Evolutionary conservation across 2,329 filamentous ascomycete genomes (phyloP), one percentile per base, ranked within the genome.

Genomic region (Fusarium albosuccineum): DNA sequence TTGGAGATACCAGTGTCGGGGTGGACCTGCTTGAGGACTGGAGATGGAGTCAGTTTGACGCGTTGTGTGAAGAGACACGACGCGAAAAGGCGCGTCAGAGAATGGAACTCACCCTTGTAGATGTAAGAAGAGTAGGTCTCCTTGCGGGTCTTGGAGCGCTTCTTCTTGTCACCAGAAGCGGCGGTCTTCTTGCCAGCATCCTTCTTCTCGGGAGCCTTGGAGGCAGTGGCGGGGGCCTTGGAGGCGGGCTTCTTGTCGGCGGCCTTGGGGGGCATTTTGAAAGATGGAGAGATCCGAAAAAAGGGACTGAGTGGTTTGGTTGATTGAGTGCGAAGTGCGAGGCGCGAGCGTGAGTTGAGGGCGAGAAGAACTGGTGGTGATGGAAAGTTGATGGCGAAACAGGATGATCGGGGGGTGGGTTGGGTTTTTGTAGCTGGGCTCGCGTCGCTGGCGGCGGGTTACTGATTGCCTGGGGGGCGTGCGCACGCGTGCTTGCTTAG

Each of bases 51-150:
- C 57, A 74, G 67, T 57, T 58, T 57, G 36, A 68, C 70, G 71
- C 57, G 48, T 29, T 49, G 22, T 22, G 17, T 39, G 10, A 17
- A 37, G 44, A 30, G 51, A 46, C 26, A 27, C 40, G 51, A 62
- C 48, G 56, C 50, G 61, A 49, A 37, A 17, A 46, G 30, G 27
- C 63, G 62, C 71, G 56, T 53, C 42, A 29, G 36, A 39, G n/a
- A 46, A 55, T 27, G n/a, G 13, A 49, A 69, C 75, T 82, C 80
- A 97, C 95, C 96, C 89, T 98, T 99, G 92, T 98, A 99, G 86
- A 99, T 99, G 90, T 99, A 99, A 58, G 93, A 97, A 75, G 92
- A 97, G 88, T 99, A 99, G n/a, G 96, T 99, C 89, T 99, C 96
- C 92, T 98, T 98, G 86, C 96, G 91, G 74, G 94, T 93, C 94